Conservation (phyloP, 2,329 filamentous ascomycete genomes). For the Penicillium sp. region DNA sequence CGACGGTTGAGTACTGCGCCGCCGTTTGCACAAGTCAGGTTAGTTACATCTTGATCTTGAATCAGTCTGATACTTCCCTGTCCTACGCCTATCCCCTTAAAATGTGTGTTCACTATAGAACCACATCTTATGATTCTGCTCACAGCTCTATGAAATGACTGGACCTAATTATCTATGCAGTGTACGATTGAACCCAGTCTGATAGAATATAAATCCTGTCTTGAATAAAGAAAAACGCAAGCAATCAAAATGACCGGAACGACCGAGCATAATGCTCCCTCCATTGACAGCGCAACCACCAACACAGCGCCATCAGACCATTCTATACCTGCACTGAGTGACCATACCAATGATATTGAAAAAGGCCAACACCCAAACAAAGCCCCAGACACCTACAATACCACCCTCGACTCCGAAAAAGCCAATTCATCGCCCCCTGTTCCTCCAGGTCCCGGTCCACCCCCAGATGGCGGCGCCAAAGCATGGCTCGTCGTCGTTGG, state of each 20-base stretch:
- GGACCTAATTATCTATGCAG: not conserved
- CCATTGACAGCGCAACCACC: conserved; percentile 9
- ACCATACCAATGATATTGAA: conserved; percentile 7
- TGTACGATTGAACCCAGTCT: not conserved
- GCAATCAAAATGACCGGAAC: not conserved
- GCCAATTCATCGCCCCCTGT: not conserved
- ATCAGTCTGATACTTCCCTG: not conserved
- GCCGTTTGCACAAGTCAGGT: not conserved
- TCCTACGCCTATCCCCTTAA: not conserved
- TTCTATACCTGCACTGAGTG: conserved; percentile 9
- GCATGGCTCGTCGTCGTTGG: conserved; percentile 50
- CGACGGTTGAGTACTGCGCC: not conserved
- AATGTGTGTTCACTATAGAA: not conserved
- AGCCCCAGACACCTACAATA: not conserved
- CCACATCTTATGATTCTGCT: not conserved
- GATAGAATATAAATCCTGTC: not conserved
- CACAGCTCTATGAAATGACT: too few relatives aligned
- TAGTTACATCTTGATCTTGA: not conserved
- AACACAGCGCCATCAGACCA: conserved; percentile 5
- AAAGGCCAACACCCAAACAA: conserved; percentile 8
- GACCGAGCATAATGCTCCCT: conserved; percentile 1
- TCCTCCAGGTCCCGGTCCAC: conserved; percentile 12
- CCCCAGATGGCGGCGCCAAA: conserved; percentile 32
- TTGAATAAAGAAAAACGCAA: not conserved
- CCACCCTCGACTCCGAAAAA: conserved; percentile 2